phyloP scores from a whole-genome alignment of 192 early-diverging fungal species.

The Helicostylum pulchrum region DNA sequence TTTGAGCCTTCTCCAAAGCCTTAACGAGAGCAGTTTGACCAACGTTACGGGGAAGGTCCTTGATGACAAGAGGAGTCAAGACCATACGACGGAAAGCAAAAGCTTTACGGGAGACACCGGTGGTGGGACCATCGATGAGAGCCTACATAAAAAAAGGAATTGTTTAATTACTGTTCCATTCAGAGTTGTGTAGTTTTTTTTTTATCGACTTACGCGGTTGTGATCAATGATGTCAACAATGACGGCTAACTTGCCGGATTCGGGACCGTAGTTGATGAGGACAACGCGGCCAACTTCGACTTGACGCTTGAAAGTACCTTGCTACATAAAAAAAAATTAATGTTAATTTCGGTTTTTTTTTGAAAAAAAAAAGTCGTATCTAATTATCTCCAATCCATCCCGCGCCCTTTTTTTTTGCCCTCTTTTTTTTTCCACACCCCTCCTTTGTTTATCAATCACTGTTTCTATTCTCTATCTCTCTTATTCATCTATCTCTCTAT shows the following conservation, averaged over 20 bases:
- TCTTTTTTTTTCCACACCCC: neutral
- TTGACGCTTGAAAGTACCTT: constrained; percentile 78
- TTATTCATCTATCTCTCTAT: constrained; percentile 18
- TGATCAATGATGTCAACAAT: constrained; percentile 99
- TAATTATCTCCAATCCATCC: neutral
- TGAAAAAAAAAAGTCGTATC: neutral
- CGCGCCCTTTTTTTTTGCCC: neutral
- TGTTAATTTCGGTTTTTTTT: neutral
- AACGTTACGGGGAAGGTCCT: constrained; percentile 79
- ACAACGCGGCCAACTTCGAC: constrained; percentile 99
- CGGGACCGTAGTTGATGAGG: constrained; percentile 88
- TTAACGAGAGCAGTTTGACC: constrained; percentile 74
- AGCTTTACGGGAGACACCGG: constrained; percentile 84
- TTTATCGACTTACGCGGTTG: constrained; percentile 60
- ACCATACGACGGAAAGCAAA: constrained; percentile 87
- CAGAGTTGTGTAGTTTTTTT: constrained; percentile 40
- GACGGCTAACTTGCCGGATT: constrained; percentile 96
- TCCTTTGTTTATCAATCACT: constrained; percentile 16
- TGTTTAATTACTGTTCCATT: neutral
- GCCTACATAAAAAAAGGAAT: constrained; percentile 47
- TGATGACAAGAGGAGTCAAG: constrained; percentile 87
- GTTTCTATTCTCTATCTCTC: neutral
- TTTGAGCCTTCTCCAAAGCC: constrained; percentile 82
- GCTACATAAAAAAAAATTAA: constrained; percentile 19
- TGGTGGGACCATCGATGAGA: constrained; percentile 96